Percentiles rank a stretch among this genome's conserved stretches.
These are phyloP conservation scores for Diacronema lutheri DNA, from an alignment of 78 protist genomes.

Conservation along the genomic window DNA sequence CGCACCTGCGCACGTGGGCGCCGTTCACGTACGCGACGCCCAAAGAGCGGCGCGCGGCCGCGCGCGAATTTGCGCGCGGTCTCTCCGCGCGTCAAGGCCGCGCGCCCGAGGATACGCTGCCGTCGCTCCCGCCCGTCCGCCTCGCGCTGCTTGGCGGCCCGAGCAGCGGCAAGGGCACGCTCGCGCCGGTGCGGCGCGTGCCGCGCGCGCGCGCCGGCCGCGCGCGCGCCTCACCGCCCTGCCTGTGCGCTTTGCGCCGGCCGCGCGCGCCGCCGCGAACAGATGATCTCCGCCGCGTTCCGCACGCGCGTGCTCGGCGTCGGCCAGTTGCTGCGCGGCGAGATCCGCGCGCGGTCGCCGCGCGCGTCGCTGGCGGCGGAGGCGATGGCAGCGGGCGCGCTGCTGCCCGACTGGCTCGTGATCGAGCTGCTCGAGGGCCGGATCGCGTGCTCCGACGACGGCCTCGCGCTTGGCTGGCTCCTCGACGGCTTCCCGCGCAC, in stretches of 20 bases:
- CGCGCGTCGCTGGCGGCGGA: constrained; percentile 24
- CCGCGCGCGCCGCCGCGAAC: too few relatives aligned
- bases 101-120: too few relatives aligned
- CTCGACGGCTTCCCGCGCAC: constrained; percentile 73
- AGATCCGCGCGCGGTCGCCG: neutral
- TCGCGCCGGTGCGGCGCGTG: too few relatives aligned
- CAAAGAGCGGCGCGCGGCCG: neutral
- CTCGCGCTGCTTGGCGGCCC: neutral
- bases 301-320: neutral
- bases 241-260: too few relatives aligned
- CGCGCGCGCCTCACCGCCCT: too few relatives aligned
- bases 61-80: neutral
- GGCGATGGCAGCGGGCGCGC: constrained; percentile 31
- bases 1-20: neutral
- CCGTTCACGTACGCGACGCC: neutral
- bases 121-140: neutral
- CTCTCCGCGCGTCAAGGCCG: too few relatives aligned
- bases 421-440: constrained; percentile 10
- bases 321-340: constrained; percentile 15
- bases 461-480: constrained; percentile 43
- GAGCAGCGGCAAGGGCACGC: neutral
- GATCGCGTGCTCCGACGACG: neutral
- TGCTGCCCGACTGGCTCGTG: constrained; percentile 55
- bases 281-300: constrained; percentile 2
- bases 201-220: too few relatives aligned